phyloP scores from a whole-genome alignment of 1,139 yeast species.

The Debaryomyces sp. region DNA sequence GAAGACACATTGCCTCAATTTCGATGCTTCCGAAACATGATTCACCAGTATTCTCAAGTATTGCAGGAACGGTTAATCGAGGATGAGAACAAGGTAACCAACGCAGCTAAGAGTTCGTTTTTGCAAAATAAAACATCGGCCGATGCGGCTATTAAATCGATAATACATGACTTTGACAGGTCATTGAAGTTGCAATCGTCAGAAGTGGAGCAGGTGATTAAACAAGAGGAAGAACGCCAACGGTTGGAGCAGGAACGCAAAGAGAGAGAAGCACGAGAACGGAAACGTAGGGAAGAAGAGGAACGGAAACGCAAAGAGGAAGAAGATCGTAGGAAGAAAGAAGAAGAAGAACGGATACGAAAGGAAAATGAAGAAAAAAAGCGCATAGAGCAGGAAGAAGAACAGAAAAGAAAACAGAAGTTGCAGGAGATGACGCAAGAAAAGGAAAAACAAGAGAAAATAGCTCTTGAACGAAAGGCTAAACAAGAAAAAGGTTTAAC shows the following conservation, averaged over 20 bases:
- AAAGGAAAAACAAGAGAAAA: conserved; percentile 16
- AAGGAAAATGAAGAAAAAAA: conserved; percentile 13
- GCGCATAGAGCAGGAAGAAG: conserved; percentile 15
- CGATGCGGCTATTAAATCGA: conserved; percentile 2
- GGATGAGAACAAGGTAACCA: neutral
- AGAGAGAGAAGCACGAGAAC: conserved; percentile 16
- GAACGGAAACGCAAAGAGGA: conserved; percentile 15
- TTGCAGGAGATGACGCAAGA: conserved; percentile 14
- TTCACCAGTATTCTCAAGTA: neutral
- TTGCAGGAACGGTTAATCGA: conserved; percentile 1
- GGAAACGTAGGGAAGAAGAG: conserved; percentile 15
- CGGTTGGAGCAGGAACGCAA: conserved; percentile 16
- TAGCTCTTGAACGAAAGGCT: conserved; percentile 17
- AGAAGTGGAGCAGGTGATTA: conserved; percentile 21
- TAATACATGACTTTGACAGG: conserved; percentile 4
- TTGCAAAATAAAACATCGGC: neutral
- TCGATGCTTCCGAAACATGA: neutral
- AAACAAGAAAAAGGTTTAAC: conserved; percentile 28
- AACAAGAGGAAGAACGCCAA: conserved; percentile 20
- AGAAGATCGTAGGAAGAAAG: conserved; percentile 16
- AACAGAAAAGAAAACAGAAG: conserved; percentile 8
- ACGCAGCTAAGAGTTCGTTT: neutral
- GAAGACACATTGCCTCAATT: conserved; percentile 4
- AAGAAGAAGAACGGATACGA: conserved; percentile 15
- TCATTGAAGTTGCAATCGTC: conserved; percentile 17